Evolutionary conservation across 164 flowering plant species (phyloP).

Genomic region (Nymphaea colorata): DNA sequence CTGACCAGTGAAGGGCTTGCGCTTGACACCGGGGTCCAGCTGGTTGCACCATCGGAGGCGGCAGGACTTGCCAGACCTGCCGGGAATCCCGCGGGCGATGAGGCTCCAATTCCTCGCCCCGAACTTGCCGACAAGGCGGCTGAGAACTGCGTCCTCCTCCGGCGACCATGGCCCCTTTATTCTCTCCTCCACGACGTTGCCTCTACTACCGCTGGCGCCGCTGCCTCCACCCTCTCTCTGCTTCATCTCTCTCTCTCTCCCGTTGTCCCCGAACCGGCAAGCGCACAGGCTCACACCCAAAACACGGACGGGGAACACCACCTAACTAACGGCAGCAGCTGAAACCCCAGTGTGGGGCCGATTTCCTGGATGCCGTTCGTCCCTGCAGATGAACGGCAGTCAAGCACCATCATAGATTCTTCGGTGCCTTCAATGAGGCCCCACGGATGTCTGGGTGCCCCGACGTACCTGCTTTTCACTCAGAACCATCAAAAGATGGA

Average conservation of each 20-base stretch:
- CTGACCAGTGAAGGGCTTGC: constrained; percentile 63
- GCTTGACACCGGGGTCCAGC: constrained; percentile 66
- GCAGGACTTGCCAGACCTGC: constrained; percentile 46
- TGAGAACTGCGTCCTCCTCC: constrained; percentile 54
- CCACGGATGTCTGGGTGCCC: too few species aligned
- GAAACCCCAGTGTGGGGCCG: too few species aligned
- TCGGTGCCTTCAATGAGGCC: too few species aligned
- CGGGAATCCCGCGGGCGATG: constrained; percentile 70
- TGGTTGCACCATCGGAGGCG: constrained; percentile 94
- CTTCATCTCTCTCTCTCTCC: neutral
- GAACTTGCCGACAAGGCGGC: constrained; percentile 44
- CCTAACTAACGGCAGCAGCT: too few species aligned
- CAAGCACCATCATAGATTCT: too few species aligned
- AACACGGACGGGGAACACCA: too few species aligned
- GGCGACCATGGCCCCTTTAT: constrained; percentile 74
- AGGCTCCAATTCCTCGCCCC: constrained; percentile 86
- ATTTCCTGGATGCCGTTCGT: too few species aligned
- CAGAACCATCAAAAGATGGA: too few species aligned
- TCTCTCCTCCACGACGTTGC: constrained; percentile 13
- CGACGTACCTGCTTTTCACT: too few species aligned
- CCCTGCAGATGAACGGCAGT: too few species aligned
- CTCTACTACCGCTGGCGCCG: too few species aligned
- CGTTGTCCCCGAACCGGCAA: neutral
- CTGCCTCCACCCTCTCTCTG: neutral
- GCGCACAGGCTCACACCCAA: too few species aligned